phyloP scores from a whole-genome alignment of 2,329 filamentous ascomycete genomes.

The Lachnellula cervina region DNA sequence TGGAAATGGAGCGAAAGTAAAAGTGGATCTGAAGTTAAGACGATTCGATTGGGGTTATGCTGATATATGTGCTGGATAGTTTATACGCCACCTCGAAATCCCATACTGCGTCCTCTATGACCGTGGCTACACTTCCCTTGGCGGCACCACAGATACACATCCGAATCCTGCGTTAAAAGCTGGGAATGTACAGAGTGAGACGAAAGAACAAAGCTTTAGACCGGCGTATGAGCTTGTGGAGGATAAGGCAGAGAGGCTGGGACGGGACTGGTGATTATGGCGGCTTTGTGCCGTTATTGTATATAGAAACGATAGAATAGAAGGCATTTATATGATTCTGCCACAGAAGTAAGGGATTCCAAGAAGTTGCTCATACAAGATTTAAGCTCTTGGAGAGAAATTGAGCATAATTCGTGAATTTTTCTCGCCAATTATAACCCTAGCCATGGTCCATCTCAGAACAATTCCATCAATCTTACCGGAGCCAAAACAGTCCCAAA shows the following conservation, averaged over 20 bases:
- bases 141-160: conserved; percentile 80
- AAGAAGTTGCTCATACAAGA: no score
- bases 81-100: conserved; percentile 72
- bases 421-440: no score
- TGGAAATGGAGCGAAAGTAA: neutral
- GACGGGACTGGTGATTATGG: conserved; percentile 53
- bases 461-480: no score
- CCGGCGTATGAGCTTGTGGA: conserved; percentile 72
- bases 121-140: conserved; percentile 84
- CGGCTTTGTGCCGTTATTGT: neutral
- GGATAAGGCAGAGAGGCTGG: conserved; percentile 74
- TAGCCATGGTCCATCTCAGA: no score
- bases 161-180: conserved; percentile 72
- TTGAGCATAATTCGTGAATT: no score
- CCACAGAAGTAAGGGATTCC: no score
- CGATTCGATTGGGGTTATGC: neutral
- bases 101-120: conserved; percentile 88
- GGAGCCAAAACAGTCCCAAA: no score
- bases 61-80: conserved; percentile 43
- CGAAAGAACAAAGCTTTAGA: conserved; percentile 45
- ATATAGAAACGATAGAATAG: neutral
- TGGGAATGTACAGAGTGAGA: conserved; percentile 22
- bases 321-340: neutral
- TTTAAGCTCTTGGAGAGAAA: no score
- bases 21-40: neutral